These are phyloP conservation scores for Tetrahymena thermophila DNA, from an alignment of 73 alveolate genomes.

Conservation along the genomic window DNA sequence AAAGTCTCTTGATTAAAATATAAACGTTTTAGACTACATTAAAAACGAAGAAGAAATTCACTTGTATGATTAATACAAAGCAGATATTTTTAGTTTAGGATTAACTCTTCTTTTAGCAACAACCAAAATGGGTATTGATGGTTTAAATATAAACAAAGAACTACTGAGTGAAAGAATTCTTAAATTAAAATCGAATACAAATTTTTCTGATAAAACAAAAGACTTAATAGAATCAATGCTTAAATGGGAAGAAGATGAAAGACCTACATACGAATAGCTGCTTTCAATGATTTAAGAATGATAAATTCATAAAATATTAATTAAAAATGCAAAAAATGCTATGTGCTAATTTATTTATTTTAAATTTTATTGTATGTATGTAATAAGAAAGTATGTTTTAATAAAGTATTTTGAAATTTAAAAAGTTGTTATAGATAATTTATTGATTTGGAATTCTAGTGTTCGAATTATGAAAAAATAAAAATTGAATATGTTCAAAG, in stretches of 20 bases:
- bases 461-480: background rate
- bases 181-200: background rate
- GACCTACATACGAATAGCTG: background rate
- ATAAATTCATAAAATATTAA: background rate
- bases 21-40: background rate
- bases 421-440: no score
- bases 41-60: background rate
- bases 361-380: no score
- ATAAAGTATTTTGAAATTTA: no score
- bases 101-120: background rate
- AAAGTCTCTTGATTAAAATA: background rate
- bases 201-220: background rate
- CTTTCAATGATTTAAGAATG: background rate
- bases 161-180: background rate
- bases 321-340: background rate
- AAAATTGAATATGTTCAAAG: background rate
- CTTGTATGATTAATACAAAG: background rate
- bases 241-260: background rate
- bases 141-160: background rate
- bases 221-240: background rate
- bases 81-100: background rate
- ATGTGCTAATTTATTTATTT: no score
- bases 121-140: background rate
- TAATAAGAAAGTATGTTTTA: no score
- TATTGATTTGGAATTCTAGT: background rate